Evolutionary conservation across 1,139 yeast genomes (phyloP).

Genomic region (Kodamaea sp.): DNA sequence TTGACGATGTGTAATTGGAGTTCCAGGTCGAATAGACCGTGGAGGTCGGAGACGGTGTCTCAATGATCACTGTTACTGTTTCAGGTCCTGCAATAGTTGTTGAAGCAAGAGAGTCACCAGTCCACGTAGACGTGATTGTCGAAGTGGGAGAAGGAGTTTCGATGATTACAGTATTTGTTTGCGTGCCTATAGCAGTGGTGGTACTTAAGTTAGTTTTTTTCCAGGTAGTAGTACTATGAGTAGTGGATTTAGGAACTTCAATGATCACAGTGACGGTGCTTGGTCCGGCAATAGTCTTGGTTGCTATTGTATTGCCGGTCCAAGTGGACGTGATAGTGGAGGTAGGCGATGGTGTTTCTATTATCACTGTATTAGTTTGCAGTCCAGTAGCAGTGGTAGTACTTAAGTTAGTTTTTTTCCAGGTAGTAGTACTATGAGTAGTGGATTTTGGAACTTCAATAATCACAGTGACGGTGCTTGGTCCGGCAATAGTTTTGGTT

Average conservation of each 20-base stretch:
- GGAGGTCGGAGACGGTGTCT: conserved; percentile 17
- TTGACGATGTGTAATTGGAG: conserved; percentile 7
- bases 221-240: conserved; percentile 12
- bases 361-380: no score
- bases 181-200: conserved; percentile 18
- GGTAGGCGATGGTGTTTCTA: no score
- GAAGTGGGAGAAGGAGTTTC: conserved; percentile 16
- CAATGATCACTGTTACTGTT: conserved; percentile 12
- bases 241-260: conserved; percentile 17
- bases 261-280: conserved; percentile 18
- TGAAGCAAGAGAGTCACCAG: conserved; percentile 12
- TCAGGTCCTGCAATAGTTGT: conserved; percentile 11
- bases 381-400: no score
- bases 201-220: conserved; percentile 8
- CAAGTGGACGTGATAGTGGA: no score
- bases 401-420: no score
- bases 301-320: no score
- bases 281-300: conserved; percentile 14
- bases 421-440: no score
- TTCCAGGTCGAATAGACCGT: no score
- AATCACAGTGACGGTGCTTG: no score
- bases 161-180: conserved; percentile 16
- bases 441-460: conserved; percentile 18
- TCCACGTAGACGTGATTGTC: conserved; percentile 16
- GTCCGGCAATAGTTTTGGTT: no score